These are phyloP conservation scores for Pyrenochaeta sp. DNA, from an alignment of 2,329 filamentous ascomycete genomes.

Conservation along the genomic window DNA sequence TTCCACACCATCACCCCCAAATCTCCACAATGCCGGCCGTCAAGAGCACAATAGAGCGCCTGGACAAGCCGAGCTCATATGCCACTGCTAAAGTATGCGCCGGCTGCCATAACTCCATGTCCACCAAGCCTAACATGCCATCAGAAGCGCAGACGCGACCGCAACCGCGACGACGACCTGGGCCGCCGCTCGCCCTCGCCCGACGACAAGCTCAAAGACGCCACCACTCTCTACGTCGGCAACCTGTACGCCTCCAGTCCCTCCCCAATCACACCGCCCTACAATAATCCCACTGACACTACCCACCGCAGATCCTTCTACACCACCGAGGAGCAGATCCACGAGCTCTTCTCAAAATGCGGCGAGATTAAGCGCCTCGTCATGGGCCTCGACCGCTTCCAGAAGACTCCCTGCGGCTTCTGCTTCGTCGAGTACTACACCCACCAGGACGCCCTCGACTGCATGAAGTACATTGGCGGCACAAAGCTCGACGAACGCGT, in stretches of 20 bases:
- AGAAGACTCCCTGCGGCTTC: slow-evolving; percentile 98
- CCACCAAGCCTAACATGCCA: slow-evolving; percentile 14
- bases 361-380: slow-evolving; percentile 98
- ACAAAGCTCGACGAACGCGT: slow-evolving; percentile 98
- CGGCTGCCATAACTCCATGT: background rate
- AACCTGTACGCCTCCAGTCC: too few relatives aligned
- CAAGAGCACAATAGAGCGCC: slow-evolving; percentile 85
- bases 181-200: slow-evolving; percentile 61
- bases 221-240: slow-evolving; percentile 95
- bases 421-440: slow-evolving; percentile 99
- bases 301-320: too few relatives aligned
- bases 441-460: slow-evolving; percentile 95
- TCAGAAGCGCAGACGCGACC: slow-evolving; percentile 75
- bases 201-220: slow-evolving; percentile 82
- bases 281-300: too few relatives aligned
- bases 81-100: slow-evolving; percentile 76
- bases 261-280: too few relatives aligned
- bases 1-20: background rate
- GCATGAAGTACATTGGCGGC: slow-evolving; percentile 97
- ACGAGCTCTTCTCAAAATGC: slow-evolving; percentile 92
- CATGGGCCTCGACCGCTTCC: slow-evolving; percentile 96
- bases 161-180: slow-evolving; percentile 64
- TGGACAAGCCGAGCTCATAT: slow-evolving; percentile 95
- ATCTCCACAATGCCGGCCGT: slow-evolving; percentile 32
- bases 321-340: slow-evolving; percentile 98